Evolutionary conservation across 768 basidiomycete genomes (phyloP).

Genomic region (Phanerodontia chrysosporium): DNA sequence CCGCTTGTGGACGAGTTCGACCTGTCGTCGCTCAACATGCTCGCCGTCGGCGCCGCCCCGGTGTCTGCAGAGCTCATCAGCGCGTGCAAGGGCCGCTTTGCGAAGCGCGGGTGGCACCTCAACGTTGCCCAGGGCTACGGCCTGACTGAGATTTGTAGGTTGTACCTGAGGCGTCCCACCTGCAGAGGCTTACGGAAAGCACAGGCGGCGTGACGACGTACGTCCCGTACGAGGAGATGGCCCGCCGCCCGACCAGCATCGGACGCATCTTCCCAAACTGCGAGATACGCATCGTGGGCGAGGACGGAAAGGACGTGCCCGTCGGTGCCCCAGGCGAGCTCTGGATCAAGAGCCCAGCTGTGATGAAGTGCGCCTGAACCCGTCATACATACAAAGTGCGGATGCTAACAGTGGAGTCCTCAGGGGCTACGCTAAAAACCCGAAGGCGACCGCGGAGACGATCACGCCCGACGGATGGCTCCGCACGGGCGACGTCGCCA

Average conservation of each 20-base stretch:
- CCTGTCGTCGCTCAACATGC: conserved; percentile 49
- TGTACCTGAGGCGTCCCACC: conserved; percentile 42
- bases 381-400: neutral
- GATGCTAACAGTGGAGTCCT: neutral
- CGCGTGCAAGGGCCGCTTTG: conserved; percentile 38
- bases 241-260: conserved; percentile 57
- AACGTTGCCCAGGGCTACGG: conserved; percentile 62
- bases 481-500: conserved; percentile 42
- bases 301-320: conserved; percentile 49
- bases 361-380: conserved; percentile 55
- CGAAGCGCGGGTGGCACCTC: conserved; percentile 37
- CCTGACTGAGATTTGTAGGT: conserved; percentile 67
- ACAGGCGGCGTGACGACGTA: conserved; percentile 42
- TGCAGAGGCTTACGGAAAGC: conserved; percentile 35
- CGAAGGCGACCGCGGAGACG: conserved; percentile 32
- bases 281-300: conserved; percentile 65
- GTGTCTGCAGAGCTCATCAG: conserved; percentile 57
- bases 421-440: conserved; percentile 26
- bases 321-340: conserved; percentile 69
- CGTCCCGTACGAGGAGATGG: conserved; percentile 38
- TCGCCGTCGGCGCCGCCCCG: conserved; percentile 69
- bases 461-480: conserved; percentile 39
- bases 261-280: conserved; percentile 72
- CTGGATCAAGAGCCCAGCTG: conserved; percentile 71
- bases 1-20: conserved; percentile 69